Evolutionary conservation across 2,329 filamentous ascomycete genomes (phyloP), one percentile per base, ranked within the genome.

Genomic region (Fusarium concolor): DNA sequence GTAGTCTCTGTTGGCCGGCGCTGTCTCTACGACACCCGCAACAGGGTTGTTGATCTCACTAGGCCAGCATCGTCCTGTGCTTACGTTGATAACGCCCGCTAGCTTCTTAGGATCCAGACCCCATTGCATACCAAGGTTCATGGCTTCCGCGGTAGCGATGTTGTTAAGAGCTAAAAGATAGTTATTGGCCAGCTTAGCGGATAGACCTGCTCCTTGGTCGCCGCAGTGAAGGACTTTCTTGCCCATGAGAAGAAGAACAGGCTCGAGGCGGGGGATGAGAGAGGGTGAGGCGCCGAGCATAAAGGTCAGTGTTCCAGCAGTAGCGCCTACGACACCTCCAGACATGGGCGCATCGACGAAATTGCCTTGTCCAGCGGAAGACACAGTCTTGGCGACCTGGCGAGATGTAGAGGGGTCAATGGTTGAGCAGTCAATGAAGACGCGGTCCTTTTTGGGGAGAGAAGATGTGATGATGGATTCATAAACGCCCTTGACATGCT

Each of bases 321-420:
- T 85, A 12, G 96, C 96, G 42, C 95, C 96, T 7, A 98, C 93
- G 1, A 97, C 94, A 50, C 96, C 96, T 46, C 96, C 96, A 0
- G 95, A 98, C 91, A 99, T 97, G 43, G 96, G 96, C 5, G 96
- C 95, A 77, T 99, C 96, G 60, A 97, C 90, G 75, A 98, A 97
- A 52, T 85, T 86, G 53, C 92, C 92, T 76, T 91, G 87, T 2
- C 87, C 84, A 2, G 88, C 88, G 7, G 86, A 86, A 58, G 79
- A 65, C 3, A 96, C 90, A 24, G 86, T 85, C 63, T 89, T 84
- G 22, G 94, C 93, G 7, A 98, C 90, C 69, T 89, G 86, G 38
- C 88, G 88, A 2, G 94, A 97, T 4, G 94, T 93, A 31, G 89
- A 89, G 0, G 94, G 94, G 79, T 98, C 96, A 76, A 99, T 98